Evolutionary conservation across 2,329 filamentous ascomycete species (phyloP).

Genomic region (Apiospora rasikravindrae): DNA sequence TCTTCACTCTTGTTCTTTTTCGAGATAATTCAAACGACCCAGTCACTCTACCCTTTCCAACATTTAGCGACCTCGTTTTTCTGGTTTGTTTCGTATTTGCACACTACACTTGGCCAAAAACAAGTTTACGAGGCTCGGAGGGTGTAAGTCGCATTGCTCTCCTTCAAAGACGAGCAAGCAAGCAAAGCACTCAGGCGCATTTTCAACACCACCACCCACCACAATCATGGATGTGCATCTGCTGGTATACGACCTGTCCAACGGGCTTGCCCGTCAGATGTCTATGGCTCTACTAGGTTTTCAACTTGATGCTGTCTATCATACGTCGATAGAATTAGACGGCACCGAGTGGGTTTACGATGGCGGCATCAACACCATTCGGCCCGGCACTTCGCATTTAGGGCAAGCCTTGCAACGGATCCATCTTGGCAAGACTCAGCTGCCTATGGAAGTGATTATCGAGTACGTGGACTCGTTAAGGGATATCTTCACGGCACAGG

Average conservation of each 20-base stretch:
- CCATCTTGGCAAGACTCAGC: conserved; percentile 74
- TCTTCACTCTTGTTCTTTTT: background rate
- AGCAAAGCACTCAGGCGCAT: background rate
- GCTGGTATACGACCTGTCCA: conserved; percentile 79
- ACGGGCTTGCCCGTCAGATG: conserved; percentile 61
- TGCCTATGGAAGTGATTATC: conserved; percentile 80
- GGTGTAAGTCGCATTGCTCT: background rate
- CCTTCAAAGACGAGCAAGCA: background rate
- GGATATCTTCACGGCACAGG: conserved; percentile 81
- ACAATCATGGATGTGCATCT: conserved; percentile 74
- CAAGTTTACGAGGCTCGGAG: background rate
- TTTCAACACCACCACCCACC: background rate
- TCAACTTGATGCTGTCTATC: conserved; percentile 89
- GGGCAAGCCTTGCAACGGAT: conserved; percentile 81
- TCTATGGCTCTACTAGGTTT: conserved; percentile 59
- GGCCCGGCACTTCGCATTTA: conserved; percentile 84
- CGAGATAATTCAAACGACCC: background rate
- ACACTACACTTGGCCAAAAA: background rate
- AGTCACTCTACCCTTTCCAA: background rate
- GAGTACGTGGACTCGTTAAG: conserved; percentile 88
- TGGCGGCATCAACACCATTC: conserved; percentile 81
- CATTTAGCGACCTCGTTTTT: background rate
- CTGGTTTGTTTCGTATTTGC: background rate
- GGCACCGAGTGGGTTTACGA: conserved; percentile 93
- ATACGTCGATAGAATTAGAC: conserved; percentile 86